Evolutionary conservation across 495 filamentous ascomycete species (phyloP).

Genomic region (Sabuloglossum arenarium): DNA sequence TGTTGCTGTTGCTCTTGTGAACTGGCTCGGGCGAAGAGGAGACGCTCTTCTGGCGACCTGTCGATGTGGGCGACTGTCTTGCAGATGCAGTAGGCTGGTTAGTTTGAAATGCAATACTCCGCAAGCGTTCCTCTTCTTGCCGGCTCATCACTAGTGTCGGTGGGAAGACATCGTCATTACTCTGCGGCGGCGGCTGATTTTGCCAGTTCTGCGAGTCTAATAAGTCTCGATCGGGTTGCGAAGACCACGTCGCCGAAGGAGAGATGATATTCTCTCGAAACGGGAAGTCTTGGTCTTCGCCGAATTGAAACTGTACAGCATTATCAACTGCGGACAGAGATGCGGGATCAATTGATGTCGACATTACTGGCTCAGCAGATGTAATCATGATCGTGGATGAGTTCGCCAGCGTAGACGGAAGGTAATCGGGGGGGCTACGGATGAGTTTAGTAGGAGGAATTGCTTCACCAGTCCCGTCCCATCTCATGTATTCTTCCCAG

Average conservation of each 20-base stretch:
- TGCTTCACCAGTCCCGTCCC: background rate
- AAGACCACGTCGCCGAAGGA: background rate
- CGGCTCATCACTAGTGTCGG: background rate
- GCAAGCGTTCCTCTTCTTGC: constrained; percentile 1
- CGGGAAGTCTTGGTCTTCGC: background rate
- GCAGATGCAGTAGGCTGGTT: background rate
- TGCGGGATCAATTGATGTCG: background rate
- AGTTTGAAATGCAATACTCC: constrained; percentile 1
- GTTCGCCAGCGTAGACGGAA: background rate
- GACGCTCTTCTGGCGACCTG: background rate
- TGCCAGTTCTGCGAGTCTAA: background rate
- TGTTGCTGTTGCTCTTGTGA: constrained; percentile 6
- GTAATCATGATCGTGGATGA: background rate
- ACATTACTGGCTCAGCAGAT: background rate
- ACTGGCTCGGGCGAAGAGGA: constrained; percentile 13
- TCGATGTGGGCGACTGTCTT: background rate
- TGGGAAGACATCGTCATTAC: background rate
- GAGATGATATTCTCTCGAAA: background rate
- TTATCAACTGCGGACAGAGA: background rate
- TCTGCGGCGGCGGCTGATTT: background rate
- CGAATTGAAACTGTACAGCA: background rate
- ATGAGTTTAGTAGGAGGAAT: background rate
- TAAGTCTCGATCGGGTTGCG: background rate
- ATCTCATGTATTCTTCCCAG: constrained; percentile 4
- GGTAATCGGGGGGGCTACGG: background rate